Conservation (phyloP, 2,329 filamentous ascomycete species). For the Cytospora mali region DNA sequence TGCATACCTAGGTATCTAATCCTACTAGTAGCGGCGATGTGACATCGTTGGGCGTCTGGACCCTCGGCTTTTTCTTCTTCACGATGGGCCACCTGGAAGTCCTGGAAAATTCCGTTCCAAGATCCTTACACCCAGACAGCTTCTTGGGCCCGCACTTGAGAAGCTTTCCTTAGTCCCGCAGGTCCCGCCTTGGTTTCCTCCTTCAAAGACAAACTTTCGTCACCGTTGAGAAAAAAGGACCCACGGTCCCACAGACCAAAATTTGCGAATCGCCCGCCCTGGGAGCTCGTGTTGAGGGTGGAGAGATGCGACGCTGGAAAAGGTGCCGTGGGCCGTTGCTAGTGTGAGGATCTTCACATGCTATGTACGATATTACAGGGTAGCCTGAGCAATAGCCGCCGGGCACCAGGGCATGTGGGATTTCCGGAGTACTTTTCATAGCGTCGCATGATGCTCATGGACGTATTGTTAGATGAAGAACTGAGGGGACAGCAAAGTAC, state of each 20-base stretch:
- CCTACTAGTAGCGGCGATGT: too few relatives aligned
- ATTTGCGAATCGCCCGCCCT: slow-evolving; percentile 5
- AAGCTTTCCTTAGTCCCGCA: slow-evolving; percentile 18
- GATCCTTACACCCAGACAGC: slow-evolving; percentile 21
- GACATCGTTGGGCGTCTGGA: slow-evolving; percentile 6
- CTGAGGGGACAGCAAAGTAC: slow-evolving; percentile 13
- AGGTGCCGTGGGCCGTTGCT: background rate
- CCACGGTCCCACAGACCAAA: slow-evolving; percentile 4
- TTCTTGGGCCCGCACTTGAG: slow-evolving; percentile 15
- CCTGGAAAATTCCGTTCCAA: slow-evolving; percentile 21
- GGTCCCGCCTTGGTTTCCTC: slow-evolving; percentile 16
- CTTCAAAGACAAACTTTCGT: too few relatives aligned
- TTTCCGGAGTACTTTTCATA: slow-evolving; percentile 15
- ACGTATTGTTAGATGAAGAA: slow-evolving; percentile 18
- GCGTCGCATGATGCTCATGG: slow-evolving; percentile 26
- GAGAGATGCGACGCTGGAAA: slow-evolving; percentile 5
- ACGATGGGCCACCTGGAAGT: slow-evolving; percentile 14
- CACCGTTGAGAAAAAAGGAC: slow-evolving; percentile 1
- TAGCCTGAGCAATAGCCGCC: slow-evolving; percentile 1
- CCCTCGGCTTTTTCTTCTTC: slow-evolving; percentile 3
- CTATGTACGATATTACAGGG: too few relatives aligned
- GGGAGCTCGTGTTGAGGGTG: slow-evolving; percentile 3
- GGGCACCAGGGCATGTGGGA: background rate
- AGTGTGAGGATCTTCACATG: slow-evolving; percentile 16
- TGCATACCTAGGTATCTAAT: too few relatives aligned